Conservation (phyloP, 2,329 filamentous ascomycete species). For the Microascus cirrosus region DNA sequence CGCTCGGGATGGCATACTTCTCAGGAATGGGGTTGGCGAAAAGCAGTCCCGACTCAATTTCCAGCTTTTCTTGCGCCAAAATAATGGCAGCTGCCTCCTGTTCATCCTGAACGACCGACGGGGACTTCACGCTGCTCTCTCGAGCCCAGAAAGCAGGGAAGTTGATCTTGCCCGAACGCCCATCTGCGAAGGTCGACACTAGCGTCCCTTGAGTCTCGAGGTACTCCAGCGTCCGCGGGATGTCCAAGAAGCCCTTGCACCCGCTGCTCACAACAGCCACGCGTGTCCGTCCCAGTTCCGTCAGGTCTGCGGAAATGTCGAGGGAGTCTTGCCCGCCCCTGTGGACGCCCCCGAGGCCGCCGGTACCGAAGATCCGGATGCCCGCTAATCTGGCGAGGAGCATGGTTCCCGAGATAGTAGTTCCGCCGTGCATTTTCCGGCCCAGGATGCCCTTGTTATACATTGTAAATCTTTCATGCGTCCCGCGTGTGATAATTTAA, state of each 20-base stretch:
- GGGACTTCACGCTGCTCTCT: constrained; percentile 74
- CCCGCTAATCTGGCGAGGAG: constrained; percentile 75
- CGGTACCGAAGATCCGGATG: constrained; percentile 88
- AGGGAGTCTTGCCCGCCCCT: constrained; percentile 75
- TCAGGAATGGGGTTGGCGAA: constrained; percentile 84
- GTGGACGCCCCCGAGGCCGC: constrained; percentile 89
- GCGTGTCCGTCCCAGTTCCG: constrained; percentile 79
- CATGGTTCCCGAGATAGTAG: constrained; percentile 90
- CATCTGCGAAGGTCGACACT: constrained; percentile 84
- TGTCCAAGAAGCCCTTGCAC: constrained; percentile 93
- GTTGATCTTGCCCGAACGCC: constrained; percentile 58
- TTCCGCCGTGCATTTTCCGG: constrained; percentile 70
- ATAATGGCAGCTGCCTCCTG: constrained; percentile 83
- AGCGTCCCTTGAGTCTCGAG: constrained; percentile 63
- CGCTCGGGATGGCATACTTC: constrained; percentile 56
- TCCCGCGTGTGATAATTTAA: background rate
- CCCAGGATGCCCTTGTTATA: constrained; percentile 48
- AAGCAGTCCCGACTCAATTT: constrained; percentile 66
- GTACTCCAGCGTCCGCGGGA: constrained; percentile 75
- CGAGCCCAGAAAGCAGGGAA: constrained; percentile 91
- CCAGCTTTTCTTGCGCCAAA: constrained; percentile 61
- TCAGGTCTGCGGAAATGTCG: constrained; percentile 92
- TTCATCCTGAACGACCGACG: constrained; percentile 62
- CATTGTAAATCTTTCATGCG: background rate
- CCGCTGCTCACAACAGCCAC: constrained; percentile 84